phyloP scores from a whole-genome alignment of 495 filamentous ascomycete species.

The Friedmanniomyces endolithicus region DNA sequence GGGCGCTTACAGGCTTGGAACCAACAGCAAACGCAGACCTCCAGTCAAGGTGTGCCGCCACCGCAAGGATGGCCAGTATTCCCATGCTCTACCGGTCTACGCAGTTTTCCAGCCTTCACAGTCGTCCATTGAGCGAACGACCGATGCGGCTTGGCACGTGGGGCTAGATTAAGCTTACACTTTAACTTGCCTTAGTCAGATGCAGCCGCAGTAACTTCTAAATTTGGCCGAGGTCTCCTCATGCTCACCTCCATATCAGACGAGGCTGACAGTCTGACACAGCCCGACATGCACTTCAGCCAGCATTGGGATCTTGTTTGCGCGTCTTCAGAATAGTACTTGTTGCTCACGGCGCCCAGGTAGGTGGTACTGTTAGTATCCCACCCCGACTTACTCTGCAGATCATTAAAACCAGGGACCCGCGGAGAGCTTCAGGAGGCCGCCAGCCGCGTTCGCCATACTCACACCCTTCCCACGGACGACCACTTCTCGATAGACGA shows the following conservation, averaged over 20 bases:
- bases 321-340: not conserved
- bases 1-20: too few species aligned
- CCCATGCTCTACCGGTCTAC: too few species aligned
- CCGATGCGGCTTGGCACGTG: not conserved
- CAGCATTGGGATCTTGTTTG: not conserved
- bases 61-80: not conserved
- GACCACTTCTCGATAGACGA: too few species aligned
- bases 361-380: not conserved
- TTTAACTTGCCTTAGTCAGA: not conserved
- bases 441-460: too few species aligned
- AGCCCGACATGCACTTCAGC: not conserved
- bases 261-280: too few species aligned
- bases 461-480: too few species aligned
- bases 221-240: not conserved
- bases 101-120: not conserved
- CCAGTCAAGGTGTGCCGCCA: not conserved
- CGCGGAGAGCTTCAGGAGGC: too few species aligned
- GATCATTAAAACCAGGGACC: too few species aligned
- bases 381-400: too few species aligned
- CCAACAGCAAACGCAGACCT: not conserved
- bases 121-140: not conserved
- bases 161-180: too few species aligned
- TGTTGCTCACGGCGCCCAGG: not conserved
- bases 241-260: too few species aligned
- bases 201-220: not conserved